Evolutionary conservation across 371 early-diverging fungal genomes (phyloP), one percentile per base, ranked within the genome.

Genomic region (Mucor mucedo): DNA sequence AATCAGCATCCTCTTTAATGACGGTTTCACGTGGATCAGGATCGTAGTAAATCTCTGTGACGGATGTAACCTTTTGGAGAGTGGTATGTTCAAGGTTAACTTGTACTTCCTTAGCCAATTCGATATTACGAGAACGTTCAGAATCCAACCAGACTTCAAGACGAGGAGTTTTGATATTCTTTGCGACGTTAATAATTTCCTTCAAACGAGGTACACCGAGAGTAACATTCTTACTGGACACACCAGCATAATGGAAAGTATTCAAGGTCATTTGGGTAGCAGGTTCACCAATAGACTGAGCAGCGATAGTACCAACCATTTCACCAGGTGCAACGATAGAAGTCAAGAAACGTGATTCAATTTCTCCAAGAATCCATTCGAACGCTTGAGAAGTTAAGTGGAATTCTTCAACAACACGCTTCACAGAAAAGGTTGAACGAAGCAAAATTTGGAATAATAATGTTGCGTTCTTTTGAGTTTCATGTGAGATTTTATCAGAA

Each of bases 261-360:
- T 99, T 99, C 63, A 99, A 80, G 28, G 99, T 99, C 99, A 99
- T 99, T 75, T 99, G 99, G 16, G 99, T 99, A 21, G 99, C 99
- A 54, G 99, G 99, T 79, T 99, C 99, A 79, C 99, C 99, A 82
- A 99, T 98, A 48, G 97, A 97, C 80, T 99, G 99, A 11, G 99
- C 99, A 41, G 99, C 99, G 66, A 99, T 85, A 9, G 97, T 97
- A 40, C 99, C 99, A 33, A 99, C 97, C 99, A 99, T 99, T 86
- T 99, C 99, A 54, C 98, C 98, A 5, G 99, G 94, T 56, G 94
- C 89, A 40, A 98, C 98, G 50, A 93, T 86, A 21, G 98, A 86
- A 62, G 90, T 91, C 68, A 91, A 86, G 82, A 98, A 97, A 13
- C 97, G 87, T 8, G 88, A 79, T 70, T 93, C 91, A 58, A 99